Evolutionary conservation across 495 filamentous ascomycete genomes (phyloP).

Genomic region (Talaromyces proteolyticus): DNA sequence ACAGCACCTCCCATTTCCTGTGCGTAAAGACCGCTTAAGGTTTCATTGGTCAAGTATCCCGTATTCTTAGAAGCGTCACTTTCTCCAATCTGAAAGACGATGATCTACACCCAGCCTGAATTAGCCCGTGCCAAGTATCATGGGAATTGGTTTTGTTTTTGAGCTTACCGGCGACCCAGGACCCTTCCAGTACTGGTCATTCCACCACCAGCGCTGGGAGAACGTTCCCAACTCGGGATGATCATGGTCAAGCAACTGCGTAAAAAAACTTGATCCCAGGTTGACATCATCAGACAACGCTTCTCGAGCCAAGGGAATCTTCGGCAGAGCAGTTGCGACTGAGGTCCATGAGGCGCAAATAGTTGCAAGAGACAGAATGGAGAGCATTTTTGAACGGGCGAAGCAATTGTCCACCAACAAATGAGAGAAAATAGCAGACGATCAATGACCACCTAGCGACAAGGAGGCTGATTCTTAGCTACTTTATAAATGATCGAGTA

Average conservation of each 20-base stretch:
- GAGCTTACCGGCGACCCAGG: constrained; percentile 49
- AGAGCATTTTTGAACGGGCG: too few relatives aligned
- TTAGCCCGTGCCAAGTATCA: too few relatives aligned
- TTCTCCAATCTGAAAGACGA: constrained; percentile 57
- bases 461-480: too few relatives aligned
- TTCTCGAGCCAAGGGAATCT: not conserved
- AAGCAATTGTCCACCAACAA: not conserved
- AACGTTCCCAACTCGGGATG: constrained; percentile 49
- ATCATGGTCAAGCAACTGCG: constrained; percentile 49
- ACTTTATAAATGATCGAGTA: too few relatives aligned
- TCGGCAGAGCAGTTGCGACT: not conserved
- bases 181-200: constrained; percentile 42
- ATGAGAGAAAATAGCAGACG: not conserved
- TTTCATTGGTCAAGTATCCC: constrained; percentile 43
- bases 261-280: constrained; percentile 20
- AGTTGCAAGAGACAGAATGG: not conserved
- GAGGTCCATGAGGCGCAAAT: not conserved
- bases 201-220: constrained; percentile 46
- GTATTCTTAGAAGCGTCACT: constrained; percentile 40
- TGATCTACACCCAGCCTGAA: constrained; percentile 24
- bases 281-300: too few relatives aligned
- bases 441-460: too few relatives aligned
- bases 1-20: constrained; percentile 50
- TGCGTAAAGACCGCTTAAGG: constrained; percentile 45
- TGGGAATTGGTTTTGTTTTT: too few relatives aligned